Evolutionary conservation across 495 filamentous ascomycete species (phyloP).

Genomic region (Penicillium bialowiezense): DNA sequence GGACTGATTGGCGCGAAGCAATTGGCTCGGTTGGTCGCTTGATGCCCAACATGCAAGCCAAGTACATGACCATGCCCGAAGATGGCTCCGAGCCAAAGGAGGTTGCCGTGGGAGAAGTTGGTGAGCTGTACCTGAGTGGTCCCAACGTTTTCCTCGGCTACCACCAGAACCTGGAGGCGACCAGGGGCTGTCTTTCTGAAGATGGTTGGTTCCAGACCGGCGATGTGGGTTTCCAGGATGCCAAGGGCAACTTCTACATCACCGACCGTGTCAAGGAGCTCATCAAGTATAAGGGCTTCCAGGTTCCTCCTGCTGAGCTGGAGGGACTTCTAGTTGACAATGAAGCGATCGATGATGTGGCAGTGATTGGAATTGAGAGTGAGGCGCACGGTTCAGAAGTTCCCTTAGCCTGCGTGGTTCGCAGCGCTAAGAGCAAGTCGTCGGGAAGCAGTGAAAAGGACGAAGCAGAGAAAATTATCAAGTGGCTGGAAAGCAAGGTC

Average conservation of each 20-base stretch:
- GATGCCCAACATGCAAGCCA: constrained; percentile 78
- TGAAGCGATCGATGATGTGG: constrained; percentile 73
- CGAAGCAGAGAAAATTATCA: constrained; percentile 58
- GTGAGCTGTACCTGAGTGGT: constrained; percentile 62
- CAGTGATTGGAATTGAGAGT: constrained; percentile 79
- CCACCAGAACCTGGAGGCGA: constrained; percentile 68
- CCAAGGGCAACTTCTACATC: constrained; percentile 63
- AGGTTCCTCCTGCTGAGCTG: constrained; percentile 83
- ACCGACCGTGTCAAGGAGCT: constrained; percentile 89
- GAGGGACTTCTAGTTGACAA: constrained; percentile 75
- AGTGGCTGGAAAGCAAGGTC: constrained; percentile 62
- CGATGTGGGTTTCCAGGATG: constrained; percentile 61
- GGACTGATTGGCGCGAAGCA: constrained; percentile 72
- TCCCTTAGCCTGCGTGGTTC: constrained; percentile 78
- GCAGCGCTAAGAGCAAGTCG: constrained; percentile 47
- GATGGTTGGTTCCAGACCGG: constrained; percentile 66
- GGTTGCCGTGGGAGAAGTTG: constrained; percentile 54
- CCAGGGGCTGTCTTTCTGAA: constrained; percentile 56
- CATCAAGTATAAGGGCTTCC: constrained; percentile 88
- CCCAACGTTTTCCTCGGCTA: constrained; percentile 75
- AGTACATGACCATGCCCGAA: constrained; percentile 62
- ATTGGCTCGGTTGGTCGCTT: constrained; percentile 82
- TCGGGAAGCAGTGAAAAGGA: constrained; percentile 49
- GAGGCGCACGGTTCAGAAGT: constrained; percentile 71
- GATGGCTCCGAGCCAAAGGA: constrained; percentile 55